Conservation (phyloP, 1,284 basidiomycete genomes). For the Ceratobasidium sp. region DNA sequence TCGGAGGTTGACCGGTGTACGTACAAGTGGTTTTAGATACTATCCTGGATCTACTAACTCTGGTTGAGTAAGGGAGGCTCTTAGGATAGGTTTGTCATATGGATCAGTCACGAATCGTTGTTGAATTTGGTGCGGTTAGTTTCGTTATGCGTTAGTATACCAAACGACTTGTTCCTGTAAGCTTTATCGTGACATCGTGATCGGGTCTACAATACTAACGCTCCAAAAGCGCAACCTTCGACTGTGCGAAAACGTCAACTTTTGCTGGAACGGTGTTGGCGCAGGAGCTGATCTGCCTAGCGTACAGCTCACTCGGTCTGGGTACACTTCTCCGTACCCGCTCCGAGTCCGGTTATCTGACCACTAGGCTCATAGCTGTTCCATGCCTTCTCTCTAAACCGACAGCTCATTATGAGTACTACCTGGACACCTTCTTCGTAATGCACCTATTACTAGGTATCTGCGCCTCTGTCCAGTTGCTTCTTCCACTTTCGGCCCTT, state of each 20-base stretch:
- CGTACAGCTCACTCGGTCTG: neutral
- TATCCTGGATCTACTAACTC: too few relatives aligned
- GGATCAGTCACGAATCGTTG: neutral
- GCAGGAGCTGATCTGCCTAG: neutral
- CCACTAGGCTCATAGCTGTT: neutral
- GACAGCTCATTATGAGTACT: neutral
- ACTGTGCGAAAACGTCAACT: conserved; percentile 11
- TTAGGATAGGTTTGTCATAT: neutral
- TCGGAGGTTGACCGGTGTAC: conserved; percentile 1
- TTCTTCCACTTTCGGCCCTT: conserved; percentile 6
- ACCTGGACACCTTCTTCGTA: neutral
- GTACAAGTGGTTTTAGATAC: too few relatives aligned
- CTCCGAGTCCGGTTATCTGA: too few relatives aligned
- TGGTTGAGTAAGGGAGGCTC: neutral
- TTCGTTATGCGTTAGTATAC: conserved; percentile 9
- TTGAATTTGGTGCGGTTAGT: neutral
- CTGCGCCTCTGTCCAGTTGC: neutral
- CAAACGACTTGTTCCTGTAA: conserved; percentile 15
- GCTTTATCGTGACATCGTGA: neutral
- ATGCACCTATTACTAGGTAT: neutral
- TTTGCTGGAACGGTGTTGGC: conserved; percentile 1
- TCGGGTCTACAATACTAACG: neutral
- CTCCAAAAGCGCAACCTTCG: neutral
- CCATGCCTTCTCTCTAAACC: neutral
- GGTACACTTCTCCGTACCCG: neutral